Conservation (phyloP, 2,329 filamentous ascomycete genomes). For the Hypoxylon sp. region DNA sequence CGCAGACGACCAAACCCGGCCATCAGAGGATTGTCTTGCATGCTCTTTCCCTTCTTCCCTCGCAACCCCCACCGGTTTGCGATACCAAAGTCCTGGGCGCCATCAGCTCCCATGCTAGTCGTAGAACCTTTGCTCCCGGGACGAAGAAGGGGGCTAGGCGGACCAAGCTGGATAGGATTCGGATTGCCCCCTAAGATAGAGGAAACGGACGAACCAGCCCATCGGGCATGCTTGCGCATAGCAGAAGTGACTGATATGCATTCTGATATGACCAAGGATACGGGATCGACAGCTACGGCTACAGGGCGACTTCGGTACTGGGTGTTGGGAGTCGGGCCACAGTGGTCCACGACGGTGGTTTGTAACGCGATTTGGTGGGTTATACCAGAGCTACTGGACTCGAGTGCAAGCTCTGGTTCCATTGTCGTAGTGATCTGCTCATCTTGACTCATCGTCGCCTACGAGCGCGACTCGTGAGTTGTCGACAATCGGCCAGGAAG, state of each 20-base stretch:
- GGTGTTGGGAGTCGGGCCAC: conserved; percentile 57
- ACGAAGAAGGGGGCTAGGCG: conserved; percentile 57
- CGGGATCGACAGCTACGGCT: conserved; percentile 87
- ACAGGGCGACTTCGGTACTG: conserved; percentile 72
- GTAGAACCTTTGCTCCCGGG: conserved; percentile 58
- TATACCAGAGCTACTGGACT: conserved; percentile 43
- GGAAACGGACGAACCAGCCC: conserved; percentile 94
- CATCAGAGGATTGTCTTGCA: conserved; percentile 97
- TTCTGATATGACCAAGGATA: conserved; percentile 96
- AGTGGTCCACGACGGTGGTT: conserved; percentile 34
- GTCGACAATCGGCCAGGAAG: conserved; percentile 13
- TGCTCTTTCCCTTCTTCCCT: conserved; percentile 95
- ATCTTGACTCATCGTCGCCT: conserved; percentile 55
- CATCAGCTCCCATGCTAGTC: conserved; percentile 55
- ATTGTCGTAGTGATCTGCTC: conserved; percentile 46
- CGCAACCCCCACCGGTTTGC: conserved; percentile 92
- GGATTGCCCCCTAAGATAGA: conserved; percentile 88
- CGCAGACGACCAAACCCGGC: conserved; percentile 91
- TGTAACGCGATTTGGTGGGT: conserved; percentile 42
- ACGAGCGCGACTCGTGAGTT: conserved; percentile 41
- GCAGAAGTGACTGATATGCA: conserved; percentile 98
- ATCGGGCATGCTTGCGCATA: conserved; percentile 97
- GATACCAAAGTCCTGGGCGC: conserved; percentile 66
- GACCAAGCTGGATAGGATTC: conserved; percentile 66
- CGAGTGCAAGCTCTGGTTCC: conserved; percentile 46